Conservation (phyloP, 805 yeast genomes). For the Tetrapisispora arboricola region DNA sequence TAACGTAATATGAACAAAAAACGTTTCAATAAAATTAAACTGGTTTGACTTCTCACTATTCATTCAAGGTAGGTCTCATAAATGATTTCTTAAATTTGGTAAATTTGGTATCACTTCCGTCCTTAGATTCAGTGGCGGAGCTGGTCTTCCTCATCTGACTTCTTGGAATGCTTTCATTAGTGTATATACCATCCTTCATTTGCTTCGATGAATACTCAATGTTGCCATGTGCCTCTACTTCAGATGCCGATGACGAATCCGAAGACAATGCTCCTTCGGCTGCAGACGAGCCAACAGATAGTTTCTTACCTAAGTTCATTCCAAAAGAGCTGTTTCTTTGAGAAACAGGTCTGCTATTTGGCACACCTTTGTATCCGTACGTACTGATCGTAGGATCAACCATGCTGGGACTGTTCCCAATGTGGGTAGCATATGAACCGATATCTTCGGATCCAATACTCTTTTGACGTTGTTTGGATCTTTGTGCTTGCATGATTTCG, state of each 20-base stretch:
- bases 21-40: too few species aligned
- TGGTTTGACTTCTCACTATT: neutral
- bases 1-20: too few species aligned
- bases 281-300: neutral
- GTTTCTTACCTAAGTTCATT: neutral
- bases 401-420: conserved; percentile 22
- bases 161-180: conserved; percentile 2
- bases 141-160: neutral
- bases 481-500: conserved; percentile 1
- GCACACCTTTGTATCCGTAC: conserved; percentile 14
- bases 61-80: conserved; percentile 5
- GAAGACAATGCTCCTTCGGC: neutral
- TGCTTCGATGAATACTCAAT: neutral
- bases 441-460: conserved; percentile 8
- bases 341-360: neutral
- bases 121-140: neutral
- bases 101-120: neutral
- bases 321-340: neutral
- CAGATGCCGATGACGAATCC: neutral
- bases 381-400: conserved; percentile 22
- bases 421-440: conserved; percentile 12
- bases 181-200: neutral
- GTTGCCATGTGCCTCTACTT: neutral
- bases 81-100: conserved; percentile 2
- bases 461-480: conserved; percentile 1